Evolutionary conservation across 2,329 filamentous ascomycete species (phyloP).

Genomic region (Tolypocladium capitatum): DNA sequence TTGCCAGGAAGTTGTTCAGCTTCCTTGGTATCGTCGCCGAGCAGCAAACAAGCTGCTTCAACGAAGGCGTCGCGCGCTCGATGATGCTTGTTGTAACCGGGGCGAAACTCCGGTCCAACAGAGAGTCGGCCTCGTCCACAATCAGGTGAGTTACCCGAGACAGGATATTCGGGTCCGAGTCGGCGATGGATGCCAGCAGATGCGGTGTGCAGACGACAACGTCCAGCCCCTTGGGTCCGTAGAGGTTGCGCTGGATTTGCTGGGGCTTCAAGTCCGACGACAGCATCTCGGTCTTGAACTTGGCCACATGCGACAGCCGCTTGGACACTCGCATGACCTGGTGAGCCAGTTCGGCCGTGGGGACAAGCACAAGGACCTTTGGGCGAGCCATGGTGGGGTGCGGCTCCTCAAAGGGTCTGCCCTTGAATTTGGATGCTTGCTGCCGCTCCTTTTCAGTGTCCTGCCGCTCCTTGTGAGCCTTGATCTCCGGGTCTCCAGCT

Average conservation of each 20-base stretch:
- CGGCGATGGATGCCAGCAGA: conserved; percentile 73
- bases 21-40: conserved; percentile 90
- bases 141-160: conserved; percentile 83
- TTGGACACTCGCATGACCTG: conserved; percentile 79
- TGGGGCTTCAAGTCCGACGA: conserved; percentile 64
- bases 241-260: conserved; percentile 75
- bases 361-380: conserved; percentile 73
- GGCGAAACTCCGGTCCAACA: conserved; percentile 86
- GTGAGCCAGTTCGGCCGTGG: conserved; percentile 79
- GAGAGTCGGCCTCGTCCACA: conserved; percentile 89
- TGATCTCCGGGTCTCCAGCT: conserved; percentile 41
- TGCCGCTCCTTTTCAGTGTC: conserved; percentile 45
- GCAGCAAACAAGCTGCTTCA: conserved; percentile 81
- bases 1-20: conserved; percentile 72
- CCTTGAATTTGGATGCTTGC: conserved; percentile 36
- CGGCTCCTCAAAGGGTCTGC: conserved; percentile 54
- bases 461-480: conserved; percentile 41
- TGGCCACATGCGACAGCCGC: conserved; percentile 67
- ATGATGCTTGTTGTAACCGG: conserved; percentile 72
- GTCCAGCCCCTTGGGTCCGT: conserved; percentile 70
- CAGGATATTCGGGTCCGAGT: conserved; percentile 81
- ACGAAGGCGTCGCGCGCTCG: conserved; percentile 64
- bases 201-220: conserved; percentile 81
- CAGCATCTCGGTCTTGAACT: conserved; percentile 74
- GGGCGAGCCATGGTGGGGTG: conserved; percentile 68